Conservation (phyloP, 2,329 filamentous ascomycete species). For the Harringtonia lauricola region DNA sequence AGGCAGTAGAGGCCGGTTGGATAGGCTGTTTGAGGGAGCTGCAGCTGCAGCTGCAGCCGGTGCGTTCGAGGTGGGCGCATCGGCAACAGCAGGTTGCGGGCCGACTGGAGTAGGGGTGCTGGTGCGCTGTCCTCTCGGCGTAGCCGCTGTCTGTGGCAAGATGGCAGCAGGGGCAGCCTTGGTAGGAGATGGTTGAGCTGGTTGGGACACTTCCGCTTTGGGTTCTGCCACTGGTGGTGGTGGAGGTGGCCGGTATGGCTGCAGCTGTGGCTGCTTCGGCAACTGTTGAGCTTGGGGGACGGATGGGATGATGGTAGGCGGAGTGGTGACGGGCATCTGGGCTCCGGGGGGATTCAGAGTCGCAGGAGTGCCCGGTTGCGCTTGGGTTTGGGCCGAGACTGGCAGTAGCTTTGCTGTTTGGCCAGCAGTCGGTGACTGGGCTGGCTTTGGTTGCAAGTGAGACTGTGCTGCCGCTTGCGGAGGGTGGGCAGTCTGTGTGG, state of each 20-base stretch:
- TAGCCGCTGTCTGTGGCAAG: not conserved
- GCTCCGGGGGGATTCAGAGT: not conserved
- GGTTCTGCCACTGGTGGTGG: conserved; percentile 15
- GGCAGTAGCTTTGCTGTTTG: not conserved
- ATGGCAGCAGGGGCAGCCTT: not conserved
- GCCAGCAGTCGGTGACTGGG: not conserved
- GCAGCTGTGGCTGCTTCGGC: conserved; percentile 14
- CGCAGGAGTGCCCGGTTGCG: not conserved
- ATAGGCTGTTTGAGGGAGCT: not conserved
- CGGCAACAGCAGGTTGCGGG: no score
- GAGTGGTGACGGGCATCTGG: not conserved
- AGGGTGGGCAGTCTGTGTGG: not conserved
- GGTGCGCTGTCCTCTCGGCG: not conserved
- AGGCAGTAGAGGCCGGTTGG: conserved; percentile 3
- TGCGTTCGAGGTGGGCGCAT: no score
- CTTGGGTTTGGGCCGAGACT: not conserved
- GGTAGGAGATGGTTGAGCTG: not conserved
- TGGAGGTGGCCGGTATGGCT: conserved; percentile 23
- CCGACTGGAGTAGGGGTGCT: not conserved
- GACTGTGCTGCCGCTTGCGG: not conserved
- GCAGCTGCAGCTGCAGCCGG: no score
- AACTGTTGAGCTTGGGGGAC: conserved; percentile 11
- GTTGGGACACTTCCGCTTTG: conserved; percentile 4
- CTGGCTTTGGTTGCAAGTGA: not conserved
- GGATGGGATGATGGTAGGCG: not conserved